A percentile compares a stretch with the other conserved stretches of the same genome.
Evolutionary conservation across 2,329 filamentous ascomycete species (phyloP).

Genomic region (Aspergillus sp.): DNA sequence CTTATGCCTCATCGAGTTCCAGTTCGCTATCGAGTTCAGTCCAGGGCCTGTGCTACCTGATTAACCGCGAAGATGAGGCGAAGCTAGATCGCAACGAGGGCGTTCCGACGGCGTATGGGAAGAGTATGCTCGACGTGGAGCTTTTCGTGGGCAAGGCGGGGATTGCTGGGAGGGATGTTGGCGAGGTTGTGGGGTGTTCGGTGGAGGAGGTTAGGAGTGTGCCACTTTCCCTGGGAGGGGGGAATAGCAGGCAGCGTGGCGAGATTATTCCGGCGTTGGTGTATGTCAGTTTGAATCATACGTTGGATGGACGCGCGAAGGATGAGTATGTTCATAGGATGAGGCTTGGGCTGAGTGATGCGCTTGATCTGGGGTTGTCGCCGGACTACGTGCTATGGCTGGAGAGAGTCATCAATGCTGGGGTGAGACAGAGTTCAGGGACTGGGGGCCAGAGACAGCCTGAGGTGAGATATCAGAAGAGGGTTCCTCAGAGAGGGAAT

Average conservation of each 20-base stretch:
- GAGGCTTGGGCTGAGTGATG: neutral
- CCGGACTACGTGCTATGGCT: neutral
- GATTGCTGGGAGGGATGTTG: neutral
- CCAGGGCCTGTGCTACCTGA: neutral
- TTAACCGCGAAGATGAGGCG: neutral
- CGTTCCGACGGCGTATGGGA: neutral
- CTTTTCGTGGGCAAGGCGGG: neutral
- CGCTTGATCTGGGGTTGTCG: neutral
- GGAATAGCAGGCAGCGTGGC: too few species aligned
- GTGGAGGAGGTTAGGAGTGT: neutral
- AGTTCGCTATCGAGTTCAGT: neutral
- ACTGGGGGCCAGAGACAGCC: neutral
- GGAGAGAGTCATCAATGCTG: neutral
- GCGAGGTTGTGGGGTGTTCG: neutral
- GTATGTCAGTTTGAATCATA: neutral
- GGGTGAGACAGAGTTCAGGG: neutral
- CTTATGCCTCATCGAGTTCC: neutral
- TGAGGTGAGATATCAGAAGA: too few species aligned
- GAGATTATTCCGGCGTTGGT: neutral
- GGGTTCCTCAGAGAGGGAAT: too few species aligned
- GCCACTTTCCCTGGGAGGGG: neutral
- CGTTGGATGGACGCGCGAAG: neutral
- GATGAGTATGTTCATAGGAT: neutral
- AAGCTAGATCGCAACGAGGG: neutral
- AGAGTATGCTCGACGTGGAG: neutral